Conservation (phyloP, 495 filamentous ascomycete species). For the Hypomontagnella submonticulosa region DNA sequence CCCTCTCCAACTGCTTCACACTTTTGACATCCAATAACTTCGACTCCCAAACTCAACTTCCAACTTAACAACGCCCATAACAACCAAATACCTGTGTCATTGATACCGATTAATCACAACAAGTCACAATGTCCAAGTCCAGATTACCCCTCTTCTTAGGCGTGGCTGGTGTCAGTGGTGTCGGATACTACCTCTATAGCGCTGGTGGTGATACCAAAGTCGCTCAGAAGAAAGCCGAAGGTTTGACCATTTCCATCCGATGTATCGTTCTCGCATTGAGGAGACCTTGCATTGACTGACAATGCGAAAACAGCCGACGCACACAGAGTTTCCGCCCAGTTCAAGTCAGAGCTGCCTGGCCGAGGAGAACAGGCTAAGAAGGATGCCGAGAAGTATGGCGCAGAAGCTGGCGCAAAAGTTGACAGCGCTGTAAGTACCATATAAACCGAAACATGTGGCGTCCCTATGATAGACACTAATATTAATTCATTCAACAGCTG, state of each 20-base stretch:
- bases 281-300: conserved; percentile 23
- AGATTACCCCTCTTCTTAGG: conserved; percentile 68
- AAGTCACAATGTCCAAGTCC: conserved; percentile 62
- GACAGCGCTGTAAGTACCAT: conserved; percentile 58
- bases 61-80: neutral
- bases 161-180: conserved; percentile 70
- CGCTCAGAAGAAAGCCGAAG: conserved; percentile 83
- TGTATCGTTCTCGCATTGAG: neutral
- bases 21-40: conserved; percentile 30
- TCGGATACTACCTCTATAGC: conserved; percentile 91
- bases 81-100: conserved; percentile 3
- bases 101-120: conserved; percentile 11
- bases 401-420: conserved; percentile 58
- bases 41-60: conserved; percentile 23
- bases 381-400: conserved; percentile 54
- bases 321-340: conserved; percentile 69
- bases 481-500: conserved; percentile 58
- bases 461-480: conserved; percentile 18
- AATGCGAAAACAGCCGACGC: conserved; percentile 65
- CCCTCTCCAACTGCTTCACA: conserved; percentile 7
- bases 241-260: conserved; percentile 55
- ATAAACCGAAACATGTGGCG: conserved; percentile 4
- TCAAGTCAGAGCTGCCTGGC: conserved; percentile 69
- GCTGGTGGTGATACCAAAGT: conserved; percentile 85
- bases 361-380: conserved; percentile 52